phyloP scores from a whole-genome alignment of 2,329 filamentous ascomycete species.

The Rutstroemia sp. region DNA sequence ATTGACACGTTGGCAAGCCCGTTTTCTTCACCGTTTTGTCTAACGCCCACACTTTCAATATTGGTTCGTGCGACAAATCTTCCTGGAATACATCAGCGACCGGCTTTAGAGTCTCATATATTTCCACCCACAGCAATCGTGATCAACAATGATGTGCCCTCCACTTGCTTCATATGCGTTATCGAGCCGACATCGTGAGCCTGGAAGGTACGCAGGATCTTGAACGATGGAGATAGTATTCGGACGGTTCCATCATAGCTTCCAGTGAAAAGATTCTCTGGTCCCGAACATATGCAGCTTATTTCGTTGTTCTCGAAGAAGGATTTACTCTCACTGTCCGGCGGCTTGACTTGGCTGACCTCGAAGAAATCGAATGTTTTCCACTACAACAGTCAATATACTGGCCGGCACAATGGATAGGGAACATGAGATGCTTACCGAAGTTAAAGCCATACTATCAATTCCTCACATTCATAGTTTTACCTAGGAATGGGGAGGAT shows the following conservation, averaged over 20 bases:
- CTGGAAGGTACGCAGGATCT: slow-evolving; percentile 76
- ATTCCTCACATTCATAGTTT: slow-evolving; percentile 2
- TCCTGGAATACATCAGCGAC: slow-evolving; percentile 47
- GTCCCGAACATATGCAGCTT: slow-evolving; percentile 76
- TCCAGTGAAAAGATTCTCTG: slow-evolving; percentile 83
- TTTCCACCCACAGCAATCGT: slow-evolving; percentile 56
- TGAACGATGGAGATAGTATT: slow-evolving; percentile 82
- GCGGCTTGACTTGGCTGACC: slow-evolving; percentile 71
- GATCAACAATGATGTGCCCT: slow-evolving; percentile 77
- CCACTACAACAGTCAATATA: slow-evolving; percentile 49
- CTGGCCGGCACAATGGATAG: not conserved
- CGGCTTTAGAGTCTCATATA: not conserved
- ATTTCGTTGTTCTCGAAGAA: slow-evolving; percentile 79
- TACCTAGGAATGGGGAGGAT: not conserved
- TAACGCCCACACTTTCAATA: slow-evolving; percentile 95
- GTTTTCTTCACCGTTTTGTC: slow-evolving; percentile 94
- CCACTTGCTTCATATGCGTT: slow-evolving; percentile 86
- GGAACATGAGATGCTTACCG: slow-evolving; percentile 12
- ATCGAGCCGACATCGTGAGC: slow-evolving; percentile 75
- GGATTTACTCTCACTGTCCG: slow-evolving; percentile 69
- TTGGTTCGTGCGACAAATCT: slow-evolving; percentile 78
- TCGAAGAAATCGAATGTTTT: slow-evolving; percentile 99
- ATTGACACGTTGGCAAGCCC: slow-evolving; percentile 79
- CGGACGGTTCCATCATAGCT: slow-evolving; percentile 79
- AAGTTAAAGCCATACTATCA: slow-evolving; percentile 23